Percentiles rank a stretch among this genome's conserved stretches.
Evolutionary conservation across 225 moss, liverwort and hornwort species (phyloP).

Genomic region (Antitrichia curtipendula): DNA sequence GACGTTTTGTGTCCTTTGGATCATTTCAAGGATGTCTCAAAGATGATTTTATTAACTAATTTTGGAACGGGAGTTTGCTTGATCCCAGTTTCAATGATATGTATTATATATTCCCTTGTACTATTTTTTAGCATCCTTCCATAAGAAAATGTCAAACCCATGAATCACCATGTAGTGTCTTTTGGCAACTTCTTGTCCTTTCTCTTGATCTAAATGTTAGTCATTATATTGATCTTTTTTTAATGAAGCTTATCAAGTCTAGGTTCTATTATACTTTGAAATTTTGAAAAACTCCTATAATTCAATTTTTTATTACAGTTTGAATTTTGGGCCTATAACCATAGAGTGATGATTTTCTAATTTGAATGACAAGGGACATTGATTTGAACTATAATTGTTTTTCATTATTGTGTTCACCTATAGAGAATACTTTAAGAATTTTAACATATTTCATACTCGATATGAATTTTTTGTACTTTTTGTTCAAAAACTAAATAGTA

Average conservation of each 20-base stretch:
- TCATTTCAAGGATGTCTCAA: not conserved
- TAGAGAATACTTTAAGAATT: not conserved
- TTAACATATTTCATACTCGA: not conserved
- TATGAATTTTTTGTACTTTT: not conserved
- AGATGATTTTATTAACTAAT: not conserved
- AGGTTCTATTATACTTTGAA: not conserved
- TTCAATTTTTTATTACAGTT: not conserved
- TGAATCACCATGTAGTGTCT: not conserved
- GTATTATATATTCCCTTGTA: not conserved
- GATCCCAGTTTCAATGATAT: not conserved
- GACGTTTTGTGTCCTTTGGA: not conserved
- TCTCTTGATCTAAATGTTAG: not conserved
- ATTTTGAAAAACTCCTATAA: not conserved
- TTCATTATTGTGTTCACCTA: not conserved
- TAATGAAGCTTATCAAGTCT: not conserved
- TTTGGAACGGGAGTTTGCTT: not conserved
- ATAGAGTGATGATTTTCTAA: fast-evolving
- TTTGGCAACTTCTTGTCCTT: not conserved
- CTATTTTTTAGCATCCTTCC: not conserved
- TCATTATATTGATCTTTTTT: not conserved
- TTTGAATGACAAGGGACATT: not conserved
- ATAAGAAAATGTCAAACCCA: not conserved
- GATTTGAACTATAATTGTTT: not conserved
- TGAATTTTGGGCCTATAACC: not conserved
- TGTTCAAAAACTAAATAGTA: not conserved